These are phyloP conservation scores for Colletotrichum horii DNA, from an alignment of 2,329 filamentous ascomycete species.

Conservation along the genomic window DNA sequence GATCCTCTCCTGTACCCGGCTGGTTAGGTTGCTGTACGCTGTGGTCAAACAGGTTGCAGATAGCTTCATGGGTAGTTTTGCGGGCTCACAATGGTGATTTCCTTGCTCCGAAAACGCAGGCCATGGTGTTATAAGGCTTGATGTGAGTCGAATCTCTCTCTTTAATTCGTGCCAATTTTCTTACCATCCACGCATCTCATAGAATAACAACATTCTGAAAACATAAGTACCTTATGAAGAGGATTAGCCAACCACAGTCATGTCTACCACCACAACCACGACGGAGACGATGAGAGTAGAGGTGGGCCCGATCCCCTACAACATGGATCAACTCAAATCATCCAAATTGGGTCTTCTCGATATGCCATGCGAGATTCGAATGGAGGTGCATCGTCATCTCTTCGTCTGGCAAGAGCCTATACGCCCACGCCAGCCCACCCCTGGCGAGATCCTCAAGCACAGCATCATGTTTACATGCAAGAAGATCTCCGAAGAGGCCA, in stretches of 20 bases:
- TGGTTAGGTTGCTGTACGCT: background rate
- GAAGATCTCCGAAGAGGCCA: background rate
- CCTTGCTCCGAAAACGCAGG: background rate
- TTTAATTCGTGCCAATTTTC: too few relatives aligned
- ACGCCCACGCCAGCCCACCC: background rate
- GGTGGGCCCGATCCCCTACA: background rate
- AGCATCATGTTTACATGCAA: background rate
- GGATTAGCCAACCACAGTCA: background rate
- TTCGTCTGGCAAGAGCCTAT: background rate
- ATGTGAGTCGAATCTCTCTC: too few relatives aligned
- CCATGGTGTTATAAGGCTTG: background rate
- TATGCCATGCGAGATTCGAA: background rate
- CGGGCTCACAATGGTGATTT: background rate
- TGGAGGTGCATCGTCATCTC: background rate
- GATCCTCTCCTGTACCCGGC: background rate
- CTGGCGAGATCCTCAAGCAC: background rate
- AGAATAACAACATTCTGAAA: background rate
- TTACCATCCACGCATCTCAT: background rate
- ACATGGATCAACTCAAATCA: background rate
- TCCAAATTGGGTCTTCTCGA: background rate
- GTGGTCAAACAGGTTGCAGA: background rate
- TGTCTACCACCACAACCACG: background rate
- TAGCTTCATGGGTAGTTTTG: background rate
- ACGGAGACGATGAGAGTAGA: background rate
- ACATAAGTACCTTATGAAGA: background rate